Percentiles rank a stretch among this genome's conserved stretches.
These are phyloP conservation scores for Mucor ambiguus DNA, from an alignment of 371 early-diverging fungal species.

Conservation along the genomic window DNA sequence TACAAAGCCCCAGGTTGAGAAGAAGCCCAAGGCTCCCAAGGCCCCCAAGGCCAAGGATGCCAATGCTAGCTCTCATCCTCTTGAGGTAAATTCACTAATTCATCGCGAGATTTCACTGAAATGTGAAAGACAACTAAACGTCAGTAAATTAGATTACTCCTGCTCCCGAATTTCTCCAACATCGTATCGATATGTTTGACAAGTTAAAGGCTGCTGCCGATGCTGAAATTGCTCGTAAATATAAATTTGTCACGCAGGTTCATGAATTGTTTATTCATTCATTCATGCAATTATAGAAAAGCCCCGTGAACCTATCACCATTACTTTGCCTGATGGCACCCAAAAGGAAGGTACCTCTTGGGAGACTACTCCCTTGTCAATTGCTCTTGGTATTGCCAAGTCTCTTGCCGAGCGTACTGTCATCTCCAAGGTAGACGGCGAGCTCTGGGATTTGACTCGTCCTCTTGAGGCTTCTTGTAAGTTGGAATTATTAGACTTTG, in stretches of 20 bases:
- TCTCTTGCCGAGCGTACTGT: conserved; percentile 91
- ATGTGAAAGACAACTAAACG: not conserved
- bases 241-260: not conserved
- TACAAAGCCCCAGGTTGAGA: conserved; percentile 25
- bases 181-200: conserved; percentile 93
- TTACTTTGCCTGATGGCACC: conserved; percentile 92
- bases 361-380: conserved; percentile 97
- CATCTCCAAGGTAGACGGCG: conserved; percentile 96
- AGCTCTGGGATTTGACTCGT: conserved; percentile 91
- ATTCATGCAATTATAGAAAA: conserved; percentile 54
- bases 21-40: conserved; percentile 50
- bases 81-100: conserved; percentile 48
- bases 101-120: not conserved
- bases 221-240: conserved; percentile 78
- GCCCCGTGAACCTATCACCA: conserved; percentile 84
- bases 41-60: conserved; percentile 59
- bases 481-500: conserved; percentile 97
- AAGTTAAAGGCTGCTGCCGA: conserved; percentile 80
- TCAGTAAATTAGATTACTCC: conserved; percentile 56
- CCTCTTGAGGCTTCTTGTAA: conserved; percentile 83
- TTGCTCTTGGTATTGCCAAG: conserved; percentile 88
- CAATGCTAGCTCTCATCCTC: conserved; percentile 51
- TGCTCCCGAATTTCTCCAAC: conserved; percentile 81
- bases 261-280: not conserved
- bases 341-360: conserved; percentile 86